Evolutionary conservation across 2,329 filamentous ascomycete species (phyloP), one percentile per base, ranked within the genome.

Genomic region (Aspergillus hortae): DNA sequence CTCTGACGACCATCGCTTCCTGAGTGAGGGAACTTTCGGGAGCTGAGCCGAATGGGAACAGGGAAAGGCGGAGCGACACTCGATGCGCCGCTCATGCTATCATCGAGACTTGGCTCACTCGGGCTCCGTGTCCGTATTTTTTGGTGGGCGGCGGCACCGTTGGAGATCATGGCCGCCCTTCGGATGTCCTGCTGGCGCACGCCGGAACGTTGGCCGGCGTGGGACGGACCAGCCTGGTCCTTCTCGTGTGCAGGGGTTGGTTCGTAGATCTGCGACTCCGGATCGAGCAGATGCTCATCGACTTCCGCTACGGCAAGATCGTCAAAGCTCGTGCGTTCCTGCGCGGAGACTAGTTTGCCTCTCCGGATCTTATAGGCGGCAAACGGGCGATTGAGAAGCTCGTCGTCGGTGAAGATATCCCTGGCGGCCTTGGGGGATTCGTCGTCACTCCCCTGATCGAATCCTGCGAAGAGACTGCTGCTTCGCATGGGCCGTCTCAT

Each of bases 41-140:
- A 99, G 71, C 92, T 97, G 27, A 90, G 89, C 51, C 94, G 81
- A 3, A 86, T 87, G 0, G 94, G 94, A 6, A 99, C 95, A 0
- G 94, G 92, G 75, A 95, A 96, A 0, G 94, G 94, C 25, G 94
- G 92, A 48, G 65, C 61, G 46, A 67, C 64, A 32, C 64, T 68
- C n/a, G 68, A 68, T 23, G 62, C 63, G 47, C 65, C 61, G 52
- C 64, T 72, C 42, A 61, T 60, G 52, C 65, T 72, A 41, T 67
- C 71, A 30, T 75, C 71, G 17, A 75, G 66, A 50, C 71, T 74
- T 10, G 75, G 74, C 23, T 71, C 71, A 44, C 74, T 76, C 2
- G 75, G 74, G 48, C 71, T 78, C 42, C 77, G 74, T 49, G 75
- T 54, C 84, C 90, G 46, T 76, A 79, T 48, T 84, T 71, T 67